These are phyloP conservation scores for Dacryopinax spathularia DNA, from an alignment of 768 basidiomycete species.

Conservation along the genomic window DNA sequence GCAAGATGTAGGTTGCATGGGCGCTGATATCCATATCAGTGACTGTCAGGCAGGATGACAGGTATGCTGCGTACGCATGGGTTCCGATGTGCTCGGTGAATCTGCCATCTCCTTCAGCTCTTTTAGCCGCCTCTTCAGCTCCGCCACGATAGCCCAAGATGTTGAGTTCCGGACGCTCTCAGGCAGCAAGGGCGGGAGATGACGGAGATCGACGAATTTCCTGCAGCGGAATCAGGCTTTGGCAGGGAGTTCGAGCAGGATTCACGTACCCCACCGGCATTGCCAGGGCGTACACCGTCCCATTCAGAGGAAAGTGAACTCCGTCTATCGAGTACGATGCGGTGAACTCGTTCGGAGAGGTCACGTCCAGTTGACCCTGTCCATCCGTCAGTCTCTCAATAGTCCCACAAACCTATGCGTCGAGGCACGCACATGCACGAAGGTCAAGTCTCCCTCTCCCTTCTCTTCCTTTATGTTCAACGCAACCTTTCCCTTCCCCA, in stretches of 20 bases:
- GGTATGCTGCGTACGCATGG: not conserved
- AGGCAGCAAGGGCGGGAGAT: constrained; percentile 54
- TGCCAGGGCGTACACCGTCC: constrained; percentile 63
- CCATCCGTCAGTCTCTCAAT: constrained; percentile 1
- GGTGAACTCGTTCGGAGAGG: constrained; percentile 30
- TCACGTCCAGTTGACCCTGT: constrained; percentile 52
- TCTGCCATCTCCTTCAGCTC: constrained; percentile 52
- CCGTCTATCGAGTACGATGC: constrained; percentile 36
- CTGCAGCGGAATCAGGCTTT: constrained; percentile 21
- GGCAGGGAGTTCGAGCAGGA: not conserved
- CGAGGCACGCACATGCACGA: constrained; percentile 46
- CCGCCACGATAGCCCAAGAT: constrained; percentile 41
- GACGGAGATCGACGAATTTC: constrained; percentile 47
- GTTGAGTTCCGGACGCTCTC: constrained; percentile 41
- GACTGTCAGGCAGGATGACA: constrained; percentile 33
- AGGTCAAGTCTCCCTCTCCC: constrained; percentile 33
- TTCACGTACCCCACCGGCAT: constrained; percentile 45
- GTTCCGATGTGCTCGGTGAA: constrained; percentile 33
- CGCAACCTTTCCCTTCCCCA: constrained; percentile 43
- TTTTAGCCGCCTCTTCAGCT: constrained; percentile 43
- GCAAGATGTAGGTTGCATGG: not conserved
- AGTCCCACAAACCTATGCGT: not conserved
- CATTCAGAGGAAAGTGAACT: constrained; percentile 57
- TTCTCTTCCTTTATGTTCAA: constrained; percentile 53
- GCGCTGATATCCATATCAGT: constrained; percentile 20